phyloP scores from a whole-genome alignment of 2,329 filamentous ascomycete species.

The Neonectria sp. region DNA sequence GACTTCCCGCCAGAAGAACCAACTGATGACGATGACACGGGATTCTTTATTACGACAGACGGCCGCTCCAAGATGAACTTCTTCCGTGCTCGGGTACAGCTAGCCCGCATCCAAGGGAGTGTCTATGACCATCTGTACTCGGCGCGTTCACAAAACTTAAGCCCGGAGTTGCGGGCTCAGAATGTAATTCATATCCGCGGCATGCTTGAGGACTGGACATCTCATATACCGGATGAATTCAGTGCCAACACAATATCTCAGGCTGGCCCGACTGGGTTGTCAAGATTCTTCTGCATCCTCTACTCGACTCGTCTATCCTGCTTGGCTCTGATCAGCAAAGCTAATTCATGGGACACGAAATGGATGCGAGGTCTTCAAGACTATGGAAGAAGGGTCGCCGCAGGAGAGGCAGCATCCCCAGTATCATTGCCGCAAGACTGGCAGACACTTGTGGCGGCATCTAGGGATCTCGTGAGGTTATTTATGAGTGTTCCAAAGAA shows the following conservation, averaged over 20 bases:
- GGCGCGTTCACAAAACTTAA: not conserved
- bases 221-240: slow-evolving; percentile 3
- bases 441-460: slow-evolving; percentile 23
- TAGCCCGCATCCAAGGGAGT: slow-evolving; percentile 34
- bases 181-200: not conserved
- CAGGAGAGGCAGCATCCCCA: slow-evolving; percentile 5
- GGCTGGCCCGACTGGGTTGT: not conserved
- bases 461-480: slow-evolving; percentile 20
- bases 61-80: slow-evolving; percentile 16
- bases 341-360: slow-evolving; percentile 11
- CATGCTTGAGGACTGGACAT: slow-evolving; percentile 24
- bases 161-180: not conserved
- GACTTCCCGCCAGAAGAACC: not conserved
- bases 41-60: not conserved
- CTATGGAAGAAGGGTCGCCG: not conserved
- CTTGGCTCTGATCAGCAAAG: not conserved
- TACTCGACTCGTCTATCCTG: slow-evolving; percentile 26
- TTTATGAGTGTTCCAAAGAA: slow-evolving; percentile 4
- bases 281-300: slow-evolving; percentile 18
- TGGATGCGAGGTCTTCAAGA: slow-evolving; percentile 7
- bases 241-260: not conserved
- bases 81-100: slow-evolving; percentile 19
- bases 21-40: not conserved
- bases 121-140: slow-evolving; percentile 26
- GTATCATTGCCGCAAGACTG: slow-evolving; percentile 14